phyloP scores from a whole-genome alignment of 2,329 filamentous ascomycete species.

The Talaromyces sp. region DNA sequence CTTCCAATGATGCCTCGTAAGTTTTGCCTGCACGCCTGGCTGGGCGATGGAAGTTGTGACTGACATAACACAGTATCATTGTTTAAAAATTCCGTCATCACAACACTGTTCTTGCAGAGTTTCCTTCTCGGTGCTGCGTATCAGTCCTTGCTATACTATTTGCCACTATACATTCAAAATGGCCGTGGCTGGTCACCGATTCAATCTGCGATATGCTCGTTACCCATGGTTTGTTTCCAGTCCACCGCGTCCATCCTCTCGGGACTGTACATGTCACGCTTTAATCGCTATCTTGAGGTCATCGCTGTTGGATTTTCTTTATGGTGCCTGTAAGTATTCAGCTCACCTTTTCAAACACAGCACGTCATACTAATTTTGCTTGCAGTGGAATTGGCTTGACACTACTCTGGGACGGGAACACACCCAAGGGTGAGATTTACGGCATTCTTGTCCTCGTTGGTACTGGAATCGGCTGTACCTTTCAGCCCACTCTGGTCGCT shows the following conservation, averaged over 20 bases:
- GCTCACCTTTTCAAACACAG: background rate
- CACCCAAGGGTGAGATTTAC: conserved; percentile 48
- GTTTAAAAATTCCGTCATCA: conserved; percentile 53
- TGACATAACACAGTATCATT: conserved; percentile 36
- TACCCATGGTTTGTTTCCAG: conserved; percentile 51
- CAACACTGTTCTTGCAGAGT: conserved; percentile 55
- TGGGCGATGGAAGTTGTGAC: conserved; percentile 16
- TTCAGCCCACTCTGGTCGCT: conserved; percentile 55
- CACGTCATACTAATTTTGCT: background rate
- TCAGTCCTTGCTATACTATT: conserved; percentile 58
- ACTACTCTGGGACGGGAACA: conserved; percentile 47
- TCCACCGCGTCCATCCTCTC: conserved; percentile 38
- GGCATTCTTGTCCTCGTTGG: conserved; percentile 52
- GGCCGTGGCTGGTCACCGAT: conserved; percentile 46
- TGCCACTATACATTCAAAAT: conserved; percentile 62
- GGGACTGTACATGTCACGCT: conserved; percentile 57
- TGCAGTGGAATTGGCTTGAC: conserved; percentile 50
- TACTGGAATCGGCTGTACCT: conserved; percentile 52
- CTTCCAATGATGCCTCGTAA: conserved; percentile 57
- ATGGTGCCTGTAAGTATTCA: conserved; percentile 44
- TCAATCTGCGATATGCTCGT: conserved; percentile 50
- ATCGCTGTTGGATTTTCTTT: conserved; percentile 49
- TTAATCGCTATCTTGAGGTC: conserved; percentile 57
- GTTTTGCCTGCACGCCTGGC: conserved; percentile 17
- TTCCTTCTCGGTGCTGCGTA: conserved; percentile 60